These are phyloP conservation scores for Hippophae rhamnoides DNA, from an alignment of 306 rosid species.

Conservation along the genomic window DNA sequence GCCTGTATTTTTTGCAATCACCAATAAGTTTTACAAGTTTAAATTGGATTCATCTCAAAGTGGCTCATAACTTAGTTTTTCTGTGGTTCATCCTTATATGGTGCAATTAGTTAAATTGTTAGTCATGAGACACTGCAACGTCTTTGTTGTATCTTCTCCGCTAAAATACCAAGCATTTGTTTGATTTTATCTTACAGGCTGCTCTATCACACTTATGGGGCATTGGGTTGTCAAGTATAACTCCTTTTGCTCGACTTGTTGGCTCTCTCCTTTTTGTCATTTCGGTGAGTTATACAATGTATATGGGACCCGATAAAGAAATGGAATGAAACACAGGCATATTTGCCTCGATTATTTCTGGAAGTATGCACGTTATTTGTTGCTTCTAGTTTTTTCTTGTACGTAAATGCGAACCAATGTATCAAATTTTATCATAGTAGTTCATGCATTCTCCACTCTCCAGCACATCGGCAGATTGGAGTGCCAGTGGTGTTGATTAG, in stretches of 20 bases:
- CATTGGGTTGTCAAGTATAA: constrained; percentile 30
- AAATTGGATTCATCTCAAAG: no score
- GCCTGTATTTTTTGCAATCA: no score
- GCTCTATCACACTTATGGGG: constrained; percentile 52
- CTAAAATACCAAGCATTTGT: background rate
- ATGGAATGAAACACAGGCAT: constrained; percentile 23
- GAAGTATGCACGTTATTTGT: constrained; percentile 1
- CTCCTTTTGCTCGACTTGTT: constrained; percentile 43
- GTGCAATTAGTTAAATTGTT: no score
- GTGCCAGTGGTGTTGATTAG: no score
- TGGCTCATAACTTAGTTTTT: no score
- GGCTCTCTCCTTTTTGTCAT: constrained; percentile 51
- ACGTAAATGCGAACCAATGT: no score
- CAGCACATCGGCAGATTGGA: no score
- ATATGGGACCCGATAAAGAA: constrained; percentile 72
- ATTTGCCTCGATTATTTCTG: constrained; percentile 13
- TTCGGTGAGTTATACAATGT: constrained; percentile 56
- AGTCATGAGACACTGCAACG: no score
- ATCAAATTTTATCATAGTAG: no score
- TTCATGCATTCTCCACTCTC: no score
- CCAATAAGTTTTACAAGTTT: no score
- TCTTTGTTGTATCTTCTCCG: background rate
- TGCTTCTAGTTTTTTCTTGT: background rate
- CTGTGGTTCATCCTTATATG: no score
- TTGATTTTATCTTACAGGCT: constrained; percentile 34